phyloP scores from a whole-genome alignment of 352 stramenopile species.

The Achlya hypogyna region DNA sequence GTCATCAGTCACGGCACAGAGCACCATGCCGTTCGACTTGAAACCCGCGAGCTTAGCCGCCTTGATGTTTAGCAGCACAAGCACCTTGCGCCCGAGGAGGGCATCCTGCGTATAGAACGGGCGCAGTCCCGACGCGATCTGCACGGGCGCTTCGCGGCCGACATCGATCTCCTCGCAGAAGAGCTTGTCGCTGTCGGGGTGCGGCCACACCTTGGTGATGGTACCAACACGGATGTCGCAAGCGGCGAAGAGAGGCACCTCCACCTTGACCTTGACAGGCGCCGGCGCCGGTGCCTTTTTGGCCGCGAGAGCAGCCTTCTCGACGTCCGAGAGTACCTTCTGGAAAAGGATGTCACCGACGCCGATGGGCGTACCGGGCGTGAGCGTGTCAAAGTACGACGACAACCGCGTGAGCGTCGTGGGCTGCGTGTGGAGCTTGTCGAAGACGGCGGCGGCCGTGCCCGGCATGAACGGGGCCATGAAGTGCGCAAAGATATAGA shows the following conservation, averaged over 20 bases:
- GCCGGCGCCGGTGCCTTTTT: constrained; percentile 33
- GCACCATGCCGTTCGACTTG: constrained; percentile 95
- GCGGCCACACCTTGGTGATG: constrained; percentile 74
- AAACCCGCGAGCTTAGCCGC: constrained; percentile 94
- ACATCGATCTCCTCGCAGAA: constrained; percentile 99
- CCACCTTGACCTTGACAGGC: constrained; percentile 34
- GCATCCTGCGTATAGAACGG: constrained; percentile 93
- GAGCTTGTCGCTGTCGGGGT: constrained; percentile 89
- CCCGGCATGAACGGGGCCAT: constrained; percentile 91
- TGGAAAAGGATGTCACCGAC: constrained; percentile 94
- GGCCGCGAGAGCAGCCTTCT: constrained; percentile 48
- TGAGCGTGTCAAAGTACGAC: constrained; percentile 88
- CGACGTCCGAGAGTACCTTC: constrained; percentile 78
- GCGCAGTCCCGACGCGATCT: constrained; percentile 92
- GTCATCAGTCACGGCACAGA: constrained; percentile 90
- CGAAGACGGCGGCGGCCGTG: constrained; percentile 88
- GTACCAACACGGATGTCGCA: constrained; percentile 76
- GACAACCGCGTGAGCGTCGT: constrained; percentile 65
- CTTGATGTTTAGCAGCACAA: constrained; percentile 99
- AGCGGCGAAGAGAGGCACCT: constrained; percentile 56
- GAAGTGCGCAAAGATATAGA: constrained; percentile 95
- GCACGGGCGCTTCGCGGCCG: constrained; percentile 89
- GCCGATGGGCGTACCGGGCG: constrained; percentile 62
- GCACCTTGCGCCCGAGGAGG: constrained; percentile 90
- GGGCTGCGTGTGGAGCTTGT: constrained; percentile 88